Conservation (phyloP, 1,284 basidiomycete genomes). For the Apiotrichum akiyoshidainum region DNA sequence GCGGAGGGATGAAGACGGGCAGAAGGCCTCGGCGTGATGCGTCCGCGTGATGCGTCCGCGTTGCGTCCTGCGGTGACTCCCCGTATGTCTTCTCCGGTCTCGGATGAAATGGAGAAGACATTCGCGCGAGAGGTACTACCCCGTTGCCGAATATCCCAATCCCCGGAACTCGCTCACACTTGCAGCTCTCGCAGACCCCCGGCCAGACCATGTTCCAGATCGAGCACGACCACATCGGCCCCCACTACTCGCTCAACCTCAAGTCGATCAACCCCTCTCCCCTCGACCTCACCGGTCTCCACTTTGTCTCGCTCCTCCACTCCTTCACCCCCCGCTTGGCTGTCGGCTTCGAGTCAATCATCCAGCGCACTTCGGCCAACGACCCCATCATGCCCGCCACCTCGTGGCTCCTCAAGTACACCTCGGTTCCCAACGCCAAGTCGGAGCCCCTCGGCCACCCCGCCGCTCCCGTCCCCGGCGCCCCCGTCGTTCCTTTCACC, state of each 20-base stretch:
- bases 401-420: constrained; percentile 86
- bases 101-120: no score
- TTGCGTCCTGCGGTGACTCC: no score
- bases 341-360: constrained; percentile 83
- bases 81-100: no score
- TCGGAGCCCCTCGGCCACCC: constrained; percentile 14
- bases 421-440: constrained; percentile 54
- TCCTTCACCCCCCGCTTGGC: constrained; percentile 91
- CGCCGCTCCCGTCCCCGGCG: constrained; percentile 27
- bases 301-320: constrained; percentile 89
- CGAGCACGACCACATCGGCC: constrained; percentile 91
- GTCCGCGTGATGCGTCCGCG: no score
- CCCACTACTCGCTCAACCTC: constrained; percentile 80
- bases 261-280: constrained; percentile 93
- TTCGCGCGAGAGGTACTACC: no score
- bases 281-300: constrained; percentile 86
- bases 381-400: constrained; percentile 66
- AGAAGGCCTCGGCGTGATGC: background rate
- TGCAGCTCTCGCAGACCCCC: constrained; percentile 49
- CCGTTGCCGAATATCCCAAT: no score
- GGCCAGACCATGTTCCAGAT: constrained; percentile 86
- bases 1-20: no score
- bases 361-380: constrained; percentile 71
- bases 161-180: background rate
- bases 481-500: constrained; percentile 36